Percentiles rank a stretch among this genome's conserved stretches.
phyloP scores from a whole-genome alignment of 169 alveolate genomes.

The Cryptosporidium sp. region DNA sequence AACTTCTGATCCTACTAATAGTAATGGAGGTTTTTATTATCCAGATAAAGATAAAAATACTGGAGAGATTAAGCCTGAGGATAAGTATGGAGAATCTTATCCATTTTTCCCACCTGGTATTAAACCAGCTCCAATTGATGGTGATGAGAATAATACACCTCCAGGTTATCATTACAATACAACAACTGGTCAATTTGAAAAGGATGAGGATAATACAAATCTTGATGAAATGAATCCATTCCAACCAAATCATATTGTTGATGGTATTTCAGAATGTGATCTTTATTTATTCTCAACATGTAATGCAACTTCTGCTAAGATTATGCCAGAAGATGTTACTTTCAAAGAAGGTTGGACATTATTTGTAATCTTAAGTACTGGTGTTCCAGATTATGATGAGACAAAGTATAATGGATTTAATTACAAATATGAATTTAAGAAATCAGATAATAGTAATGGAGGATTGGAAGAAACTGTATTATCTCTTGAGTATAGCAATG shows the following conservation, averaged over 20 bases:
- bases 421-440: slow-evolving; percentile 23
- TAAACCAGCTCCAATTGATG: slow-evolving; percentile 38
- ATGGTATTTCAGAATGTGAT: slow-evolving; percentile 43
- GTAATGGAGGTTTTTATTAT: slow-evolving; percentile 39
- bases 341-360: slow-evolving; percentile 49
- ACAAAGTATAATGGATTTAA: background rate
- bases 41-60: background rate
- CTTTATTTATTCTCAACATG: slow-evolving; percentile 40
- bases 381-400: slow-evolving; percentile 25
- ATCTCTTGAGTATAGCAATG: no score
- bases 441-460: background rate
- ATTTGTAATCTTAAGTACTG: slow-evolving; percentile 24
- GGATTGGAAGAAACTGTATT: background rate
- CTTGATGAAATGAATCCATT: slow-evolving; percentile 20
- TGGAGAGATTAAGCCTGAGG: background rate
- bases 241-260: slow-evolving; percentile 25
- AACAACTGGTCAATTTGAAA: slow-evolving; percentile 45
- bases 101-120: slow-evolving; percentile 65
- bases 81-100: slow-evolving; percentile 26
- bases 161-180: slow-evolving; percentile 12
- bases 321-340: background rate
- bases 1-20: background rate
- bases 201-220: background rate
- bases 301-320: slow-evolving; percentile 52
- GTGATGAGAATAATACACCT: background rate